phyloP scores from a whole-genome alignment of 2,329 filamentous ascomycete species.

The Didymellaceae sp. region DNA sequence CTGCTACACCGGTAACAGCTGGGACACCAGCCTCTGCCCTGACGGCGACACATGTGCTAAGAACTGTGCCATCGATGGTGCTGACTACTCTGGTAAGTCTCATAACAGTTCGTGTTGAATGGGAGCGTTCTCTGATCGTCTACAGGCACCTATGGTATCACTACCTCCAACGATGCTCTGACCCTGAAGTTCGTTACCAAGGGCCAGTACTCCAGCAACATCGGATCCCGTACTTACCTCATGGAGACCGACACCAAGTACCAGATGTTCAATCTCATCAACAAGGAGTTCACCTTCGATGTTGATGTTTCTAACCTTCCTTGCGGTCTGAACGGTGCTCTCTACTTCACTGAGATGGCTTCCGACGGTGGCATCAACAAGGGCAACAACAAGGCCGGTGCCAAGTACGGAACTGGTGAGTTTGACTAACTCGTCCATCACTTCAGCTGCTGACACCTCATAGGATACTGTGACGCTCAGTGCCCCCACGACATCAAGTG shows the following conservation, averaged over 20 bases:
- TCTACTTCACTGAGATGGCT: constrained; percentile 64
- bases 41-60: constrained; percentile 47
- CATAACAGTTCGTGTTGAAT: no score
- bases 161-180: constrained; percentile 59
- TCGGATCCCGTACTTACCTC: constrained; percentile 53
- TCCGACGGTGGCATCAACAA: constrained; percentile 53
- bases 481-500: constrained; percentile 60
- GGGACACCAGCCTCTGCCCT: constrained; percentile 51
- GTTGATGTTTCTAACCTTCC: constrained; percentile 65
- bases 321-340: constrained; percentile 71
- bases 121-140: neutral
- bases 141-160: constrained; percentile 56
- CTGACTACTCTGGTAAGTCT: constrained; percentile 48
- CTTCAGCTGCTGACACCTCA: neutral
- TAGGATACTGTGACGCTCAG: constrained; percentile 49
- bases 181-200: constrained; percentile 65
- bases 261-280: constrained; percentile 51
- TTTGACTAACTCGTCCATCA: neutral
- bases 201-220: constrained; percentile 51
- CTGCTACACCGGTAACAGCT: constrained; percentile 57
- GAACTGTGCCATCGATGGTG: constrained; percentile 53
- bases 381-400: constrained; percentile 60
- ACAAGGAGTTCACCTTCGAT: constrained; percentile 52
- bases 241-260: constrained; percentile 51
- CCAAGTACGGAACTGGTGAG: constrained; percentile 66